Conservation (phyloP, 192 early-diverging fungal species). For the Gaertneriomyces sp. region DNA sequence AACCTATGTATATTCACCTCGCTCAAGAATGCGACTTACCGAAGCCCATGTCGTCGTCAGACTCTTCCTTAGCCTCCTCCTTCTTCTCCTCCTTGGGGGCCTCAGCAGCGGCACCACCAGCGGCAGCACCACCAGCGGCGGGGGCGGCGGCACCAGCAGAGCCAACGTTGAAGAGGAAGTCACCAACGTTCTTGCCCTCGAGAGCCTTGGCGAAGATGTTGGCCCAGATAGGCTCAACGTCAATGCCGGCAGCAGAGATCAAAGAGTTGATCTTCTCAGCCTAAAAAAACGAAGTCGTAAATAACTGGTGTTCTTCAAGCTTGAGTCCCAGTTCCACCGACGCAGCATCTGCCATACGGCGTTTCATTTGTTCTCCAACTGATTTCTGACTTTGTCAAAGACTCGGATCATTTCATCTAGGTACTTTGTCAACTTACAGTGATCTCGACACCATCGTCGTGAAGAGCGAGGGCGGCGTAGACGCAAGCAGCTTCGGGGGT, state of each 20-base stretch:
- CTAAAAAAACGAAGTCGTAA: conserved; percentile 31
- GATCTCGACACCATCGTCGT: conserved; percentile 96
- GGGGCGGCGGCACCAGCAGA: conserved; percentile 77
- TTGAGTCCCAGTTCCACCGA: not conserved
- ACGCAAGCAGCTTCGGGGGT: conserved; percentile 82
- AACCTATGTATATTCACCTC: no score
- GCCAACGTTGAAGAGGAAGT: conserved; percentile 89
- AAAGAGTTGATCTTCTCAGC: conserved; percentile 91
- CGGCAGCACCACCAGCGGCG: conserved; percentile 64
- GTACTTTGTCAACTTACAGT: conserved; percentile 67
- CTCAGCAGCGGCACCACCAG: conserved; percentile 61
- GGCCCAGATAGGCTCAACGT: conserved; percentile 93
- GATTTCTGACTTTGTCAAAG: no score
- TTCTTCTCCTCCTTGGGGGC: conserved; percentile 70
- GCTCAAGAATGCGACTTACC: conserved; percentile 42
- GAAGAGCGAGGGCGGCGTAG: conserved; percentile 97
- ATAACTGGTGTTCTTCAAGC: not conserved
- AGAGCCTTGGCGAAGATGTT: conserved; percentile 98
- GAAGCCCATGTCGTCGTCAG: conserved; percentile 90
- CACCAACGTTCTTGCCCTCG: conserved; percentile 83
- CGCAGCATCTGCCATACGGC: not conserved
- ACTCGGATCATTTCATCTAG: not conserved
- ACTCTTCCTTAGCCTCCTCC: conserved; percentile 88
- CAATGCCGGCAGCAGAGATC: conserved; percentile 85
- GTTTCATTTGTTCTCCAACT: conserved; percentile 2